Base-by-base conservation (phyloP, 257 asterid species). In the Ehretia macrophylla region DNA sequence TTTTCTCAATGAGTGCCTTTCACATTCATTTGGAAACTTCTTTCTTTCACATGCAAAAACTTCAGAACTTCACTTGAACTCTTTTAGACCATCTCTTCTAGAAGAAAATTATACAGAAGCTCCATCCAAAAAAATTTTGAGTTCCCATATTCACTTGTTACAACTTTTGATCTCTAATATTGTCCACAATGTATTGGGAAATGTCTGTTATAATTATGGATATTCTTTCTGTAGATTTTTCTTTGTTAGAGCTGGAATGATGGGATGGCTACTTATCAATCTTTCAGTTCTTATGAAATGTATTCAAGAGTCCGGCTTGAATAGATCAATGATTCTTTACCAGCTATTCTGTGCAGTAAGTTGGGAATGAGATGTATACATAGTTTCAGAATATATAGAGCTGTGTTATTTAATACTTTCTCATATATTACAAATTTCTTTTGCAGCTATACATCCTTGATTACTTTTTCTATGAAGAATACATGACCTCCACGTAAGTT, bases 181-280 rank as follows among this genome's bases (percentile, higher is more conserved):
- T 47, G 51, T 27, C 35, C 6, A 6, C 2, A 16, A 49, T n/a
- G 10, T 8, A 49, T 21, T n/a, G 23, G 20, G 17, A 0, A 8
- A 8, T 48, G 51, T 48, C n/a, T 11, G 17, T 49, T 8, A n/a
- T 49, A 16, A 14, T n/a, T 49, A n/a, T 21, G 17, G 10, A 5
- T 0, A 0, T 19, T 76, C 75, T 65, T 78, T 38, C 40, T 76
- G 80, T 75, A 93, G 97, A 78, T 93, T 89, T 77, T 85, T 73
- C 85, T 89, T 89, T 59, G 99, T 93, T 77, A 89, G 96, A 87
- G 97, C 99, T 68, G 97, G 99, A 66, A 93, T 93, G 99, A 85
- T 89, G 95, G 99, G 97, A 68, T 89, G 97, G 95, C 82, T 93
- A 67, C 90, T 93, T 64, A 89, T 93, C 77, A 93, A 93, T 77